Evolutionary conservation across 768 basidiomycete genomes (phyloP).

Genomic region (Cyclocybe aegerita): DNA sequence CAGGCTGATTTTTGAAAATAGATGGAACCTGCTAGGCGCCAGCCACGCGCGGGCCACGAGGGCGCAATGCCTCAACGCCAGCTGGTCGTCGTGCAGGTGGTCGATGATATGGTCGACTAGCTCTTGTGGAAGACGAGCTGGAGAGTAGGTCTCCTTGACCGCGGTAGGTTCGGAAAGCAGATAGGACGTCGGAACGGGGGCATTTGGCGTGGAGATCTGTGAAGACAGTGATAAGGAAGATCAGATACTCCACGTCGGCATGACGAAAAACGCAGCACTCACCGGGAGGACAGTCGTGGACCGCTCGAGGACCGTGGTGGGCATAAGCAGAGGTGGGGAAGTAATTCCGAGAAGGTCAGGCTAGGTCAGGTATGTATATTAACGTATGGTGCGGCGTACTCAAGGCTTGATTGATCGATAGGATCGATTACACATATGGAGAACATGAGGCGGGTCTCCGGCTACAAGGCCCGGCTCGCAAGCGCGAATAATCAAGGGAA

Average conservation of each 20-base stretch:
- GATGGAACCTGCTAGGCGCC: constrained; percentile 34
- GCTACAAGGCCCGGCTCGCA: constrained; percentile 15
- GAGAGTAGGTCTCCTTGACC: constrained; percentile 10
- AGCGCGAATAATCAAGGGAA: constrained; percentile 1
- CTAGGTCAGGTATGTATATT: constrained; percentile 20
- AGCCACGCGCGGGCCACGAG: constrained; percentile 40
- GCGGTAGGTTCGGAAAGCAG: constrained; percentile 6
- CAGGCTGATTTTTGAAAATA: constrained; percentile 39
- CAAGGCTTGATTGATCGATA: constrained; percentile 30
- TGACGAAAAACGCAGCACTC: no score
- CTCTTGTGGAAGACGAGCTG: constrained; percentile 39
- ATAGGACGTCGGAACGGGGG: not conserved
- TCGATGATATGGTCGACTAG: constrained; percentile 48
- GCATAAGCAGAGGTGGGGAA: constrained; percentile 12
- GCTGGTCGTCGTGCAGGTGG: constrained; percentile 35
- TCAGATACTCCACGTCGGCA: no score
- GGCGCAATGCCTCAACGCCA: constrained; percentile 31
- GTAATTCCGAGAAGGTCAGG: not conserved
- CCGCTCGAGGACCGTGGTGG: constrained; percentile 6
- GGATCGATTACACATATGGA: constrained; percentile 25
- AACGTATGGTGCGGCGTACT: constrained; percentile 23
- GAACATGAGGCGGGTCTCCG: constrained; percentile 21
- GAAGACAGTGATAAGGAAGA: no score
- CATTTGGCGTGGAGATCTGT: constrained; percentile 2
- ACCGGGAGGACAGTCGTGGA: not conserved